phyloP scores from a whole-genome alignment of 2,329 filamentous ascomycete species.

The Coniochaeta sp. region DNA sequence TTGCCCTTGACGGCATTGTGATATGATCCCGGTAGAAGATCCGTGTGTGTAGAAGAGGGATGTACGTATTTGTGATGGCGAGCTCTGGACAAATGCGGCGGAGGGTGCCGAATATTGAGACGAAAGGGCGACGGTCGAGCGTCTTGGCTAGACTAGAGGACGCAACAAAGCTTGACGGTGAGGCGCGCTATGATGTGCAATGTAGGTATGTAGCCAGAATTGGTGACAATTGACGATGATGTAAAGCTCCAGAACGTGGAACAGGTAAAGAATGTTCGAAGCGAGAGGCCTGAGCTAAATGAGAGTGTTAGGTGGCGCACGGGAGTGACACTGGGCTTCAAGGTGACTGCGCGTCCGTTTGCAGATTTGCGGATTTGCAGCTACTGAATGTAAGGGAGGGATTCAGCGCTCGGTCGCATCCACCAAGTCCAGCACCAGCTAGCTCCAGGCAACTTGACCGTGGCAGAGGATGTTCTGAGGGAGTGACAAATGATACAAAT shows the following conservation, averaged over 20 bases:
- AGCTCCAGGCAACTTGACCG: background rate
- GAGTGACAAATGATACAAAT: background rate
- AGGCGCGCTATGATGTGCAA: background rate
- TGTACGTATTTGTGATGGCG: background rate
- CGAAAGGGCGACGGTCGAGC: background rate
- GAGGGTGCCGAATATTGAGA: too few relatives aligned
- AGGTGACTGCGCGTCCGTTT: background rate
- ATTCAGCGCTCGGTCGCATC: background rate
- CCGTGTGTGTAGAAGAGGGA: background rate
- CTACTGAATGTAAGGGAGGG: background rate
- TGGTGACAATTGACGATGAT: background rate
- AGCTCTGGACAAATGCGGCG: background rate
- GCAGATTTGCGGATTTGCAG: background rate
- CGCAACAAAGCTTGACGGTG: background rate
- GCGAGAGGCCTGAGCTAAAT: background rate
- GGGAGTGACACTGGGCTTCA: background rate
- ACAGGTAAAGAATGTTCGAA: background rate
- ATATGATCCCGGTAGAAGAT: background rate
- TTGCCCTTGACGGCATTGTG: constrained; percentile 19
- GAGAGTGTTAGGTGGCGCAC: background rate
- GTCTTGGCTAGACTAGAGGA: background rate
- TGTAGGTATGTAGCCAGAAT: background rate
- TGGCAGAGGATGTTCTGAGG: background rate
- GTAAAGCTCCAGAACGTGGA: background rate
- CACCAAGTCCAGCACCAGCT: background rate